Base-by-base conservation (phyloP, 768 basidiomycete species). In the Phanerodontia chrysosporium region DNA sequence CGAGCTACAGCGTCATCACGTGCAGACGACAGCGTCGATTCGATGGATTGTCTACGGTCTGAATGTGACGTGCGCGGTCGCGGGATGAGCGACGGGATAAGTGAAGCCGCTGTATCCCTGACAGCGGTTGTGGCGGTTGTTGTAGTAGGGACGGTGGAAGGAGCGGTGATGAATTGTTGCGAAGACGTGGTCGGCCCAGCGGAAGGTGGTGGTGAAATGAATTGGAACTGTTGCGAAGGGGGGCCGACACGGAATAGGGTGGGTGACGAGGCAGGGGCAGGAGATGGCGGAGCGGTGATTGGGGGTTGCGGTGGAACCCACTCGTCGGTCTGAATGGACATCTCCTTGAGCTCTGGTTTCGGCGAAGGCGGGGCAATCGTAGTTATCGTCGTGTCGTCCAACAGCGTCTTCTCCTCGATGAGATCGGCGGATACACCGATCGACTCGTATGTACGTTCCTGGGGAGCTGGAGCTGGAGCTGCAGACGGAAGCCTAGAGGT, bases 261-360 rank as follows among this genome's bases (percentile, higher is more conserved):
- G 28, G 65, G 65, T n/a, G 67, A 48, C 32, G 66, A 46, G 25
- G 64, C n/a, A 36, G 76, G 64, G 58, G 72, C 62, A 44, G 62
- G 65, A 21, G 68, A 53, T 64, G 74, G 45, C 55, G 63, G 56
- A 63, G 68, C 57, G 58, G 73, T 58, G 49, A 68, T 58, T 5
- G 71, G 68, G 6, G 68, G 68, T 18, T 67, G 58, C 8, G 68
- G 65, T 10, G 83, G 83, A 14, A 69, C 73, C 87, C 86, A 89
- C 51, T 80, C 79, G 61, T 94, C 92, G 1, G 91, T 93, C 74
- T 94, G 91, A 32, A 86, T 84, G 2, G 85, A 88, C 60, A 84
- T 89, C 64, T 94, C 91, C 67, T 77, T 85, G 30, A 83, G 73
- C 64, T 90, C 85, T 0, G 84, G 83, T 68, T 84, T 89, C 12